A percentile compares a stretch with the other conserved stretches of the same genome.
phyloP scores from a whole-genome alignment of 2,329 filamentous ascomycete species.

The Alternaria consortialis region DNA sequence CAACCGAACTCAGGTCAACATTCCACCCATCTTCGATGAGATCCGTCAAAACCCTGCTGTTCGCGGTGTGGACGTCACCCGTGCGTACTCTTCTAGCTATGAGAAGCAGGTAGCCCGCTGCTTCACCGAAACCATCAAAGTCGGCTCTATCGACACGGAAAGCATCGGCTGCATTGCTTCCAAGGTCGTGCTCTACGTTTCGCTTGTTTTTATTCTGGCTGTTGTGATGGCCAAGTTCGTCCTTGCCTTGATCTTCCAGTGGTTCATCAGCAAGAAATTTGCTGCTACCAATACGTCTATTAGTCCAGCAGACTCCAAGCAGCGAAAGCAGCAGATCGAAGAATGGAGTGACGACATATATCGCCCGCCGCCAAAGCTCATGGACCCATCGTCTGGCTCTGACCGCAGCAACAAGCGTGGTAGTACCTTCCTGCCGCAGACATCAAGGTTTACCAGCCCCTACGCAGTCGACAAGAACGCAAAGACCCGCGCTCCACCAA shows the following conservation, averaged over 20 bases:
- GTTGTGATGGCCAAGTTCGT: constrained; percentile 87
- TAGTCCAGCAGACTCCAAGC: constrained; percentile 75
- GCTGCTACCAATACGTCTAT: constrained; percentile 87
- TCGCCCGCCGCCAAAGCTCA: constrained; percentile 82
- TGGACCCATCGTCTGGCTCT: constrained; percentile 71
- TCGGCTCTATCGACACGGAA: constrained; percentile 94
- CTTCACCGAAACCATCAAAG: constrained; percentile 92
- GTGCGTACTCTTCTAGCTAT: constrained; percentile 77
- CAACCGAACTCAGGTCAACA: constrained; percentile 78
- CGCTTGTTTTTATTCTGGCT: constrained; percentile 87
- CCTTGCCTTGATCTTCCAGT: constrained; percentile 92
- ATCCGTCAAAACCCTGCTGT: constrained; percentile 76
- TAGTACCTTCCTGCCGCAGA: constrained; percentile 88
- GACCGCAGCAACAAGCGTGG: constrained; percentile 81
- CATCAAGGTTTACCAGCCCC: constrained; percentile 91
- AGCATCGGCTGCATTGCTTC: constrained; percentile 97
- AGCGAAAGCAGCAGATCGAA: constrained; percentile 91
- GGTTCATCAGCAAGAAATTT: constrained; percentile 90
- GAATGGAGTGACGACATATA: constrained; percentile 99
- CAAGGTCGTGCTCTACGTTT: constrained; percentile 94
- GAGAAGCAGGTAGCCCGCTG: constrained; percentile 89
- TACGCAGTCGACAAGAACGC: constrained; percentile 75
- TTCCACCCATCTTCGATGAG: constrained; percentile 80
- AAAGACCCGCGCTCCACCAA: constrained; percentile 69
- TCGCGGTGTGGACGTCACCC: constrained; percentile 87